A percentile compares a stretch with the other conserved stretches of the same genome.
Evolutionary conservation across 345 rosid species (phyloP).

Genomic region (Aurinia saxatilis): DNA sequence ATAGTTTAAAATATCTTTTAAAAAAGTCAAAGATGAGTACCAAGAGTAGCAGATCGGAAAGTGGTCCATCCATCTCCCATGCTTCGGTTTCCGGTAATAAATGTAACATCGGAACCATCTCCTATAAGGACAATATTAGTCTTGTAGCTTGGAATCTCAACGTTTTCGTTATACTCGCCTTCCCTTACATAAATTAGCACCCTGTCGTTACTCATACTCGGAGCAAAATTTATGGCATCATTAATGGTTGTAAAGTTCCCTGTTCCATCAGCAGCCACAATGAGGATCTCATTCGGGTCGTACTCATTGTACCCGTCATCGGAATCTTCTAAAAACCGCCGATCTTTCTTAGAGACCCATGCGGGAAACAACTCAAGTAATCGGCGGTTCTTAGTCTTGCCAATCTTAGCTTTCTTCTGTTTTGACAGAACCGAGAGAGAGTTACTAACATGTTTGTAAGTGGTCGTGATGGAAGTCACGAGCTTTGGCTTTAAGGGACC

Average conservation of each 20-base stretch:
- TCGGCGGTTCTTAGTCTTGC: slow-evolving; percentile 31
- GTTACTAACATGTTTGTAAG: slow-evolving; percentile 75
- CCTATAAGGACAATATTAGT: slow-evolving; percentile 70
- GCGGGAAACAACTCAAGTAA: slow-evolving; percentile 44
- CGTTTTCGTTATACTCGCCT: slow-evolving; percentile 65
- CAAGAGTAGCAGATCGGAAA: slow-evolving; percentile 91
- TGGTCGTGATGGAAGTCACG: slow-evolving; percentile 33
- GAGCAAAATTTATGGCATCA: slow-evolving; percentile 70
- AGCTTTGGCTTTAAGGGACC: slow-evolving; percentile 55
- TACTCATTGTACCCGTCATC: slow-evolving; percentile 33
- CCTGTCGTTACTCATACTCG: slow-evolving; percentile 54
- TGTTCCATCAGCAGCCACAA: slow-evolving; percentile 69
- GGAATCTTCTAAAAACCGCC: slow-evolving; percentile 42
- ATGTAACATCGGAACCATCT: slow-evolving; percentile 58
- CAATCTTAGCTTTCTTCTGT: neutral
- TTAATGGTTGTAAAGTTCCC: slow-evolving; percentile 73
- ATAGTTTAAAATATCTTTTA: too few species aligned
- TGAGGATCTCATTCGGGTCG: slow-evolving; percentile 45
- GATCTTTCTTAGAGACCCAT: slow-evolving; percentile 48
- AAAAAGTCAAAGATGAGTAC: slow-evolving; percentile 26
- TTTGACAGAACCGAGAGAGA: slow-evolving; percentile 59
- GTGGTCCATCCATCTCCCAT: slow-evolving; percentile 84
- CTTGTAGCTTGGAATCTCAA: slow-evolving; percentile 61
- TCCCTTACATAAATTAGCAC: slow-evolving; percentile 46
- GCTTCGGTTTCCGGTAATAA: slow-evolving; percentile 59